Evolutionary conservation across 1,284 basidiomycete genomes (phyloP).

Genomic region (Caloboletus inedulis): DNA sequence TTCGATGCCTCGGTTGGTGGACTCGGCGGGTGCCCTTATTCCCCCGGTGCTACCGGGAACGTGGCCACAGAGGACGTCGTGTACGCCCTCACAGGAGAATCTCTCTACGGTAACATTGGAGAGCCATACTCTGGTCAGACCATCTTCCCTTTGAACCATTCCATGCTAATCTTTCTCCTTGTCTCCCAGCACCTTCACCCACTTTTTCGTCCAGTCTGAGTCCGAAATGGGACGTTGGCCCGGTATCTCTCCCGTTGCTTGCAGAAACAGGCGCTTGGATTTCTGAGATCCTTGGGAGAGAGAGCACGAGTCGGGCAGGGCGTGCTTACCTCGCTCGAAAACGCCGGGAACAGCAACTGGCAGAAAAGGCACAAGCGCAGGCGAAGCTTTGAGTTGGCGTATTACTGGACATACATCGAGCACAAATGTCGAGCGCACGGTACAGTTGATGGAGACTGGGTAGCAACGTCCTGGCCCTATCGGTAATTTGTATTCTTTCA

Average conservation of each 20-base stretch:
- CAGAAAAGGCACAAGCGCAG: conserved; percentile 21
- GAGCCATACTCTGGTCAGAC: conserved; percentile 24
- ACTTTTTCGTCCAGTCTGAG: neutral
- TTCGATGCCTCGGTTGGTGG: conserved; percentile 80
- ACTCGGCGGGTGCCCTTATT: conserved; percentile 93
- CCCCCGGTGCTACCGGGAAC: conserved; percentile 93
- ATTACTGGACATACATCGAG: neutral
- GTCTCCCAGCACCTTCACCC: conserved; percentile 6
- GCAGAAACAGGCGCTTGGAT: conserved; percentile 83
- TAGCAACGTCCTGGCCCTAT: neutral
- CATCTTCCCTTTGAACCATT: neutral
- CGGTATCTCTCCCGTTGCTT: conserved; percentile 62
- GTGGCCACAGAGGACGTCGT: conserved; percentile 89
- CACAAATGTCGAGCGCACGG: neutral
- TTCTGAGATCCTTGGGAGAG: conserved; percentile 59
- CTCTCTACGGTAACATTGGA: conserved; percentile 17
- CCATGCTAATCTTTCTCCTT: neutral
- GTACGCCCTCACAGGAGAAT: conserved; percentile 68
- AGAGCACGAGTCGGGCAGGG: conserved; percentile 79
- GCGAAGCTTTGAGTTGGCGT: conserved; percentile 8
- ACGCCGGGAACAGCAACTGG: conserved; percentile 34
- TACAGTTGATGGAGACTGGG: neutral
- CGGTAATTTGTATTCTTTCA: neutral
- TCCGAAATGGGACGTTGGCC: conserved; percentile 59
- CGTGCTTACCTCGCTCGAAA: conserved; percentile 66